Percentiles rank a stretch among this genome's conserved stretches.
Conservation (phyloP, 495 filamentous ascomycete genomes). For the Collariella sp. region DNA sequence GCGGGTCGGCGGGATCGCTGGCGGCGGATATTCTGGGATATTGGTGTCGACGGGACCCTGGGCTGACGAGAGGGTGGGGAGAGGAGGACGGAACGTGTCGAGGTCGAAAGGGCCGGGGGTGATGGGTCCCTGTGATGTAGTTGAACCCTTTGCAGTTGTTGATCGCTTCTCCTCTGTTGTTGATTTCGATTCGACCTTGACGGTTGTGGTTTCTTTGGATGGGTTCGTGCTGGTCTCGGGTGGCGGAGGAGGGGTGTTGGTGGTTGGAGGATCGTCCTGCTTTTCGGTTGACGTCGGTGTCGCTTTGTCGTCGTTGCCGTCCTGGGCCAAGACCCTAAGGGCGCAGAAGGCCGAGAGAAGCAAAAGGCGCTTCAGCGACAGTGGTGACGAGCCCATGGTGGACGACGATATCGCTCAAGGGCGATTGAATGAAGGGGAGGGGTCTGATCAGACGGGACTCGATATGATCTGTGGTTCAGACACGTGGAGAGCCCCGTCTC, state of each 20-base stretch:
- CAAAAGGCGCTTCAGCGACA: slow-evolving; percentile 31
- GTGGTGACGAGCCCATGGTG: slow-evolving; percentile 22
- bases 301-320: slow-evolving; percentile 9
- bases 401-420: not conserved
- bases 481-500: not conserved
- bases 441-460: not conserved
- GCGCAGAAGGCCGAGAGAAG: slow-evolving; percentile 28
- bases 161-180: not conserved
- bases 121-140: not conserved
- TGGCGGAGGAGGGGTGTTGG: not conserved
- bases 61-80: slow-evolving; percentile 47
- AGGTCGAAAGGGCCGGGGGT: slow-evolving; percentile 1
- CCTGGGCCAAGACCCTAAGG: slow-evolving; percentile 29
- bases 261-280: not conserved
- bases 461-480: not conserved
- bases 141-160: not conserved
- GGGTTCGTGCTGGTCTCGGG: not conserved
- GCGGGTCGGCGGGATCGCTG: slow-evolving; percentile 69
- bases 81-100: slow-evolving; percentile 10
- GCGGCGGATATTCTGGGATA: slow-evolving; percentile 46
- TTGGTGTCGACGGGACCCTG: slow-evolving; percentile 28
- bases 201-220: not conserved
- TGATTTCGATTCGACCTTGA: not conserved
- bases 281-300: slow-evolving; percentile 7
- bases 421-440: not conserved